Conservation (phyloP, 352 stramenopile species). For the Lagenidium giganteum region DNA sequence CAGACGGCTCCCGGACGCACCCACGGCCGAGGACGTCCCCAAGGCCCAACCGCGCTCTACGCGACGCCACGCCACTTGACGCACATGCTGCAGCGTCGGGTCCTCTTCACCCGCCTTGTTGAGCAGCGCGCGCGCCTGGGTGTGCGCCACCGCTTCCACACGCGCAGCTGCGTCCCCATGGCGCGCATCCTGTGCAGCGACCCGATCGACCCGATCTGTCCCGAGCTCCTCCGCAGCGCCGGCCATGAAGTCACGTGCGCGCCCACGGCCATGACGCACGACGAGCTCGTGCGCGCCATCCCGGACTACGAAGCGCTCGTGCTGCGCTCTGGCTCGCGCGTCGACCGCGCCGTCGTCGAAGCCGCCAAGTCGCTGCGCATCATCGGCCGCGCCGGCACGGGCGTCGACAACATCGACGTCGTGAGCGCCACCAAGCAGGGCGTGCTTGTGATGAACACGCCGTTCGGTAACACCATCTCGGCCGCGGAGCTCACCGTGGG, state of each 20-base stretch:
- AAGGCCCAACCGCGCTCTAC: no score
- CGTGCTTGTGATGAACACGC: conserved; percentile 96
- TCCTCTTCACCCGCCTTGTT: no score
- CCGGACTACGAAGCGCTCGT: conserved; percentile 86
- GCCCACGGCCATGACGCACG: conserved; percentile 32
- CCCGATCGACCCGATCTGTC: conserved; percentile 77
- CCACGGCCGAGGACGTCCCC: no score
- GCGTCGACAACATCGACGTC: conserved; percentile 94
- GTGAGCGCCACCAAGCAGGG: conserved; percentile 85
- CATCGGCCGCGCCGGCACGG: conserved; percentile 87
- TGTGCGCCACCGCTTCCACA: conserved; percentile 23
- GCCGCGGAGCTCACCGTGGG: conserved; percentile 94
- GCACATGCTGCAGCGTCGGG: no score
- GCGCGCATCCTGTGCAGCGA: conserved; percentile 86
- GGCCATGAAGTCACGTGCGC: conserved; percentile 81
- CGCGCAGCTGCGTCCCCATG: conserved; percentile 44
- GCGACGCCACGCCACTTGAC: no score
- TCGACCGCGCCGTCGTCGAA: conserved; percentile 68
- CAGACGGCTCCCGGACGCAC: no score
- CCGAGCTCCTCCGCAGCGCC: conserved; percentile 71
- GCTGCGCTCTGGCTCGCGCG: conserved; percentile 78
- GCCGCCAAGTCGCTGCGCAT: conserved; percentile 60
- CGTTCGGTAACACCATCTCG: conserved; percentile 93
- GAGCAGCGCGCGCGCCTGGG: not conserved
- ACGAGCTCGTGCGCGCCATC: conserved; percentile 67